Conservation (phyloP, 176 grass and related monocot genomes). For the Aegilops umbellulata region DNA sequence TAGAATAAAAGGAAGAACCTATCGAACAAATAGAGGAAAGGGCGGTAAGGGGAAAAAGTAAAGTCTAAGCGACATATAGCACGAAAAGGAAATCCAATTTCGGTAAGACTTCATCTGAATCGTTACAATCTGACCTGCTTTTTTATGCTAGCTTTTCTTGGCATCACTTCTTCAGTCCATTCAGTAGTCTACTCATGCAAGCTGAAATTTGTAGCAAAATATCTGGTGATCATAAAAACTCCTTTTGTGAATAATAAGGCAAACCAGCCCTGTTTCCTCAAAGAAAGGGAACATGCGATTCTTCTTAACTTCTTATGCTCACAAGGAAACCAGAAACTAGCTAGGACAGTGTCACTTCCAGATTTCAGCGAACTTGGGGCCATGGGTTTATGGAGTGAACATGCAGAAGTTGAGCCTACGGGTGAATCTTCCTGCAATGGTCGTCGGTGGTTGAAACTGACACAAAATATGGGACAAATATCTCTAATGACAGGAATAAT, state of each 20-base stretch:
- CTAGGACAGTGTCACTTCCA: slow-evolving; percentile 6
- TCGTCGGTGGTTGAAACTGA: not conserved
- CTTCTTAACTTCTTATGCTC: not conserved
- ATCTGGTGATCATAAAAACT: not conserved
- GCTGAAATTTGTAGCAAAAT: not conserved
- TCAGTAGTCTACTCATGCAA: not conserved
- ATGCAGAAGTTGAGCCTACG: not conserved
- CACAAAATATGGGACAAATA: not conserved
- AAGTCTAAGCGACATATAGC: too few species aligned
- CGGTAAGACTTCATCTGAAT: too few species aligned
- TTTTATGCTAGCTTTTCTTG: slow-evolving; percentile 5
- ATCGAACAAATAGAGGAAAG: too few species aligned
- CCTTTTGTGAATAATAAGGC: not conserved
- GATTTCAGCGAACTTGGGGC: slow-evolving; percentile 12
- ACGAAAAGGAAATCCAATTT: too few species aligned
- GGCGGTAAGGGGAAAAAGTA: too few species aligned
- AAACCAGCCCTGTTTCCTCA: not conserved
- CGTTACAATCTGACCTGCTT: not conserved
- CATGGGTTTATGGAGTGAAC: slow-evolving; percentile 20
- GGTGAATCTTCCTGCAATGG: not conserved
- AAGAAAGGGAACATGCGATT: slow-evolving; percentile 11
- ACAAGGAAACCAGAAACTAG: not conserved
- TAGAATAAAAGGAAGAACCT: too few species aligned
- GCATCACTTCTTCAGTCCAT: slow-evolving; percentile 9
- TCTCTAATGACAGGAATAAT: not conserved